These are phyloP conservation scores for Microbotryum violaceum DNA, from an alignment of 1,284 basidiomycete species.

Conservation along the genomic window DNA sequence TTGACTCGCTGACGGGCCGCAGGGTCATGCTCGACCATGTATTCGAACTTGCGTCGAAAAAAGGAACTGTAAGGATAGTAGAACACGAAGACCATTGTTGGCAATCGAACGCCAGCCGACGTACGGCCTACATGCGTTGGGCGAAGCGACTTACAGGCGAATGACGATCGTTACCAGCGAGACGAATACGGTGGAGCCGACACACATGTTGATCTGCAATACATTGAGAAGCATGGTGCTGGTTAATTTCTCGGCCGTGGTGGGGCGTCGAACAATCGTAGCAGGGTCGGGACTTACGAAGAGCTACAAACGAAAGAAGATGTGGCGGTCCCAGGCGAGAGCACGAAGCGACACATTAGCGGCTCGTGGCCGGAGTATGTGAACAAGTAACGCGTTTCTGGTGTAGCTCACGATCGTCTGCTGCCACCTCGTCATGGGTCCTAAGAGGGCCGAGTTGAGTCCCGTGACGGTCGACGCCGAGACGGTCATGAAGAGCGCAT, in stretches of 20 bases:
- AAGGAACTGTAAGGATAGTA: conserved; percentile 50
- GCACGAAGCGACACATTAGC: neutral
- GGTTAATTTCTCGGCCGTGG: neutral
- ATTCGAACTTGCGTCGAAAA: conserved; percentile 63
- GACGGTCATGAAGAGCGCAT: conserved; percentile 37
- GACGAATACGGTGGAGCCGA: conserved; percentile 27
- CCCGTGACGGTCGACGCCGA: conserved; percentile 21
- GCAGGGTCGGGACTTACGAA: neutral
- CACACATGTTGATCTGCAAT: conserved; percentile 20
- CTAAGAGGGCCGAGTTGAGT: conserved; percentile 29
- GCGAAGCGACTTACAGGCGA: conserved; percentile 14
- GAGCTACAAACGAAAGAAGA: neutral
- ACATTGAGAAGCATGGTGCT: neutral
- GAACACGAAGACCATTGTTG: neutral
- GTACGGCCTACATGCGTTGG: too few species aligned
- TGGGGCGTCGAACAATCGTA: neutral
- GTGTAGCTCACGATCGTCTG: conserved; percentile 28
- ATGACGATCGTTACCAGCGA: conserved; percentile 35
- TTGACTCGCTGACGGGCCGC: conserved; percentile 33
- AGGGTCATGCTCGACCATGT: conserved; percentile 54
- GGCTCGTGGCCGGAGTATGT: neutral
- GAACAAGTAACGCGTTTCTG: neutral
- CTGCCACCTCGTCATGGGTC: conserved; percentile 28
- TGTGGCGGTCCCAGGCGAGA: neutral
- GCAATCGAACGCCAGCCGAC: neutral